Percentiles rank a stretch among this genome's conserved stretches.
Evolutionary conservation across 495 filamentous ascomycete genomes (phyloP).

Genomic region (Ramalina peruviana): DNA sequence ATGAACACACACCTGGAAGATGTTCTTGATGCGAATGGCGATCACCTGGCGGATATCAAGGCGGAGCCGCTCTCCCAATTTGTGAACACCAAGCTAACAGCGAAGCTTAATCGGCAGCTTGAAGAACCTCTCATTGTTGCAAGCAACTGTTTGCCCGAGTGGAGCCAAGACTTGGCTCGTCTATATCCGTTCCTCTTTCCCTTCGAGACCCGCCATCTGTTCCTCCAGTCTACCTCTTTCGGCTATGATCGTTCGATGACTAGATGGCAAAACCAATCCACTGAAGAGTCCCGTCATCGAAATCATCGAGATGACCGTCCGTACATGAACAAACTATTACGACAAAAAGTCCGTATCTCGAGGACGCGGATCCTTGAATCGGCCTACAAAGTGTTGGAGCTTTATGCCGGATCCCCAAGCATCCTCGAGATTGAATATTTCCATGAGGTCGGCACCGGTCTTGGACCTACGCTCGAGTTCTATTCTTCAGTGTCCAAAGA

Average conservation of each 20-base stretch:
- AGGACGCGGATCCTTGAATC: conserved; percentile 87
- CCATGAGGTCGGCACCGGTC: conserved; percentile 92
- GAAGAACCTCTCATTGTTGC: conserved; percentile 98
- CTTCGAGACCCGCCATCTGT: conserved; percentile 94
- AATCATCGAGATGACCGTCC: conserved; percentile 77
- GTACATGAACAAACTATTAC: conserved; percentile 84
- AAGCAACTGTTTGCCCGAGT: conserved; percentile 88
- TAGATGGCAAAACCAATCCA: conserved; percentile 85
- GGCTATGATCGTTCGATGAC: conserved; percentile 97
- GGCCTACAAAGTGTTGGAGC: conserved; percentile 98
- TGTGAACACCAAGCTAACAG: conserved; percentile 96
- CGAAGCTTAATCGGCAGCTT: conserved; percentile 94
- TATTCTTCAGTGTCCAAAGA: conserved; percentile 97
- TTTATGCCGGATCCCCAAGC: conserved; percentile 91
- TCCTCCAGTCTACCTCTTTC: conserved; percentile 95
- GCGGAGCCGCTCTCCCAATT: conserved; percentile 88
- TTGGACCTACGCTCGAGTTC: conserved; percentile 95
- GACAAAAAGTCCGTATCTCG: conserved; percentile 95
- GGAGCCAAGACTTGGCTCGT: conserved; percentile 94
- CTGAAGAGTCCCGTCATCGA: conserved; percentile 65
- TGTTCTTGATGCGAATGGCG: conserved; percentile 70
- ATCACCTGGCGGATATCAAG: conserved; percentile 52
- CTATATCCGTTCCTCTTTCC: conserved; percentile 98
- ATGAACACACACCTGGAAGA: conserved; percentile 93
- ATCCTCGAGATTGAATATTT: conserved; percentile 98